phyloP scores from a whole-genome alignment of 768 basidiomycete genomes.

The Crassisporium funariophilum region DNA sequence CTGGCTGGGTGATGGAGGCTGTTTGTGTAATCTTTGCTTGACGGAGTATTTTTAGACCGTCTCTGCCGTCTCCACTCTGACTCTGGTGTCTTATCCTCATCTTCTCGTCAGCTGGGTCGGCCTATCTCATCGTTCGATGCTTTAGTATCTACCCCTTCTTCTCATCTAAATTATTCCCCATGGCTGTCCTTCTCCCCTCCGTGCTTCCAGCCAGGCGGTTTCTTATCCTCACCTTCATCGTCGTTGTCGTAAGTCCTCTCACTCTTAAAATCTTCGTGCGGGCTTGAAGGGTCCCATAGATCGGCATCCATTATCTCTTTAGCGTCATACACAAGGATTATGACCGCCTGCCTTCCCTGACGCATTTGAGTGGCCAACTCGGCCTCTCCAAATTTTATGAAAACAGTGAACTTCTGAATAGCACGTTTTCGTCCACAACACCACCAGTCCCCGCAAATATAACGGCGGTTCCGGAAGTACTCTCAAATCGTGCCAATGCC shows the following conservation, averaged over 20 bases:
- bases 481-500: conserved; percentile 79
- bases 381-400: conserved; percentile 15
- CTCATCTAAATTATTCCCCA: conserved; percentile 10
- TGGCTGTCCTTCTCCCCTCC: conserved; percentile 20
- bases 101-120: conserved; percentile 3
- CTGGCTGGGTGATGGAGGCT: too few relatives aligned
- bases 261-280: neutral
- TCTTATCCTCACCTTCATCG: conserved; percentile 51
- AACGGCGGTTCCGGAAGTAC: conserved; percentile 6
- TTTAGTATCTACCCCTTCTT: conserved; percentile 8
- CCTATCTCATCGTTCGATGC: conserved; percentile 11
- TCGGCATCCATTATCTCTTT: conserved; percentile 58
- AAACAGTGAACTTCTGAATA: too few relatives aligned
- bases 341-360: conserved; percentile 45
- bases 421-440: too few relatives aligned
- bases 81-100: too few relatives aligned
- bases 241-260: conserved; percentile 43
- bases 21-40: too few relatives aligned
- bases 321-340: conserved; percentile 53
- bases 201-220: conserved; percentile 57
- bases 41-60: too few relatives aligned
- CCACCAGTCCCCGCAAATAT: too few relatives aligned
- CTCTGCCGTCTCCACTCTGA: too few relatives aligned
- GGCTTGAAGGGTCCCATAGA: conserved; percentile 31
- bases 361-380: conserved; percentile 36